Percentiles rank a stretch among this genome's conserved stretches.
phyloP scores from a whole-genome alignment of 768 basidiomycete genomes.

The Pilatotrama ljubarskyi region DNA sequence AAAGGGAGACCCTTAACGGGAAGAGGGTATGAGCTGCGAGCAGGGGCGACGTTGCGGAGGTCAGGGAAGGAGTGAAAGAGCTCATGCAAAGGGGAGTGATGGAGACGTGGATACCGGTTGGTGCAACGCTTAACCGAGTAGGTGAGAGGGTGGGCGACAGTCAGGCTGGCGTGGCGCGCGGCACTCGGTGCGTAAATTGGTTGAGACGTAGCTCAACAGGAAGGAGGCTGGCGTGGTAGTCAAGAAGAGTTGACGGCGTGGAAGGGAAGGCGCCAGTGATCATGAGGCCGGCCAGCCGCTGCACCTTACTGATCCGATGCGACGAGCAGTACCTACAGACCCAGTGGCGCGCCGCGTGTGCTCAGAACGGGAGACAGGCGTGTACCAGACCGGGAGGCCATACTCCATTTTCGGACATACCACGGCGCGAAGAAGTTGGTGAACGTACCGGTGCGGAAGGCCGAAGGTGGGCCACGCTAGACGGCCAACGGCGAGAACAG shows the following conservation, averaged over 20 bases:
- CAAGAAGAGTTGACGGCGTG: slow-evolving; percentile 25
- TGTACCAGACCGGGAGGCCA: slow-evolving; percentile 3
- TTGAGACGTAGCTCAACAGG: slow-evolving; percentile 24
- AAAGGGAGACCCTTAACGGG: background rate
- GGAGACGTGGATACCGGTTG: slow-evolving; percentile 8
- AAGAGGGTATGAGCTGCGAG: background rate
- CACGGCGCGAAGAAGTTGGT: background rate
- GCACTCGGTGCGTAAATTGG: slow-evolving; percentile 15
- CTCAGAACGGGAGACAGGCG: background rate
- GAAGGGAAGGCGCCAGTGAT: slow-evolving; percentile 29
- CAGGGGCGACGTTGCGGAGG: slow-evolving; percentile 14
- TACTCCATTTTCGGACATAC: slow-evolving; percentile 3
- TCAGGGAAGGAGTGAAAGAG: slow-evolving; percentile 16
- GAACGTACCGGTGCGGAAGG: background rate
- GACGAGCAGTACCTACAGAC: background rate
- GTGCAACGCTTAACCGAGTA: slow-evolving; percentile 2
- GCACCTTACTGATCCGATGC: slow-evolving; percentile 19
- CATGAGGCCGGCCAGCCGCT: slow-evolving; percentile 22
- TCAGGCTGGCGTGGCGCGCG: slow-evolving; percentile 21
- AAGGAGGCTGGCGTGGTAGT: slow-evolving; percentile 25
- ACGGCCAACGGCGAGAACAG: background rate
- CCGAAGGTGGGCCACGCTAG: slow-evolving; percentile 1
- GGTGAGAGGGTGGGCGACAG: slow-evolving; percentile 21
- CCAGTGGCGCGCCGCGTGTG: background rate
- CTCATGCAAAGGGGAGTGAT: slow-evolving; percentile 26